These are phyloP conservation scores for Liriodendron chinense DNA, from an alignment of 164 flowering plant genomes.

Conservation along the genomic window DNA sequence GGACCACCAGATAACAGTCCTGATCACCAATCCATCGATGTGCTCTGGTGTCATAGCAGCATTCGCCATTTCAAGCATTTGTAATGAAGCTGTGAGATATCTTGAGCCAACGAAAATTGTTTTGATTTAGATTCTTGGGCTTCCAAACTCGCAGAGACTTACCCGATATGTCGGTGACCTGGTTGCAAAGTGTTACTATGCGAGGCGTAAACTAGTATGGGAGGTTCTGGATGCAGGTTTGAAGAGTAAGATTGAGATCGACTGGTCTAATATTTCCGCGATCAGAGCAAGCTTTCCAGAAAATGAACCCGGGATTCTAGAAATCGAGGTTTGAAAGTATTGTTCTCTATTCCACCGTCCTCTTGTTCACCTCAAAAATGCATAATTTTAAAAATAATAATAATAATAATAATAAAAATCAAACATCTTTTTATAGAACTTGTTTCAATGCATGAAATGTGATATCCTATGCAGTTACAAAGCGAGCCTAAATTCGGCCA, in stretches of 20 bases:
- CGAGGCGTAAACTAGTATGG: slow-evolving; percentile 73
- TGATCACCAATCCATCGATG: too few species aligned
- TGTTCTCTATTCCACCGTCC: neutral
- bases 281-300: slow-evolving; percentile 39
- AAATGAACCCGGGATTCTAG: slow-evolving; percentile 36
- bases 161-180: slow-evolving; percentile 59
- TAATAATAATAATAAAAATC: neutral
- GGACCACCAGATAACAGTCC: too few species aligned
- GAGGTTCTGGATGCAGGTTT: slow-evolving; percentile 55
- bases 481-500: slow-evolving; percentile 47
- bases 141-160: slow-evolving; percentile 27
- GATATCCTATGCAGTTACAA: slow-evolving; percentile 36
- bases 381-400: neutral
- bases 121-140: too few species aligned
- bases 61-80: too few species aligned
- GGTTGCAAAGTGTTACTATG: slow-evolving; percentile 63
- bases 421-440: neutral
- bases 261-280: slow-evolving; percentile 60
- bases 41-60: too few species aligned
- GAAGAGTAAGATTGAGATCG: slow-evolving; percentile 68
- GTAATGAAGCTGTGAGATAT: too few species aligned
- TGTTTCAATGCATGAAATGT: neutral
- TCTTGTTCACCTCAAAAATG: neutral
- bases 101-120: too few species aligned
- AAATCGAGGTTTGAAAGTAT: slow-evolving; percentile 24